phyloP scores from a whole-genome alignment of 2,329 filamentous ascomycete genomes.

The Fusarium annulatum region DNA sequence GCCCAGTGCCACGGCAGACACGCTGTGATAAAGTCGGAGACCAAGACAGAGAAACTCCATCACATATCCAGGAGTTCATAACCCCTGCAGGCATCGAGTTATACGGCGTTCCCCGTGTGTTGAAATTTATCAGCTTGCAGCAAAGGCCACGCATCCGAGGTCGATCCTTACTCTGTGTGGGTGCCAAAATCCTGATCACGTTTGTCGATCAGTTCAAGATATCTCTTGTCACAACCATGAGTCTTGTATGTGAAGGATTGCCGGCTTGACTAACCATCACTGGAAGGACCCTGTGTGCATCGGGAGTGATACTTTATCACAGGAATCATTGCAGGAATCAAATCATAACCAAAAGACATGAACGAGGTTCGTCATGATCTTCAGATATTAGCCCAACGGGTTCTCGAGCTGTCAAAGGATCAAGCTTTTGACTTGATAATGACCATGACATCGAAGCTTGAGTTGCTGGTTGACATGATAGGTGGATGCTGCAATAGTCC shows the following conservation, averaged over 20 bases:
- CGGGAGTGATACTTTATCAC: not conserved
- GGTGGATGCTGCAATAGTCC: not conserved
- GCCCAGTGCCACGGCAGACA: not conserved
- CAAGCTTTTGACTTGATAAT: not conserved
- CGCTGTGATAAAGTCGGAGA: not conserved
- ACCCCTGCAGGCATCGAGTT: not conserved
- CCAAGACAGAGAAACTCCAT: not conserved
- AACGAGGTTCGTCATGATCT: not conserved
- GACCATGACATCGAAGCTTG: not conserved
- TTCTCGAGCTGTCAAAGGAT: not conserved
- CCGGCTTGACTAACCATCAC: not conserved
- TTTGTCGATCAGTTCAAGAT: conserved; percentile 18
- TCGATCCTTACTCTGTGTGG: conserved; percentile 15
- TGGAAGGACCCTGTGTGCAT: conserved; percentile 12
- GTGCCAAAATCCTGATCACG: not conserved
- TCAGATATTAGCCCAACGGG: not conserved
- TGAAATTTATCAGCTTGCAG: not conserved
- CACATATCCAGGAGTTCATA: not conserved
- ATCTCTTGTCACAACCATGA: not conserved
- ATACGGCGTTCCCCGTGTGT: not conserved
- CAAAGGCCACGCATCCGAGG: not conserved
- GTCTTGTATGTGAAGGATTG: not conserved
- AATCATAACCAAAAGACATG: not conserved
- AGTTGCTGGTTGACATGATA: not conserved
- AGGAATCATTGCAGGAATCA: not conserved